Evolutionary conservation across 2,329 filamentous ascomycete species (phyloP).

Genomic region (Nemania diffusa): DNA sequence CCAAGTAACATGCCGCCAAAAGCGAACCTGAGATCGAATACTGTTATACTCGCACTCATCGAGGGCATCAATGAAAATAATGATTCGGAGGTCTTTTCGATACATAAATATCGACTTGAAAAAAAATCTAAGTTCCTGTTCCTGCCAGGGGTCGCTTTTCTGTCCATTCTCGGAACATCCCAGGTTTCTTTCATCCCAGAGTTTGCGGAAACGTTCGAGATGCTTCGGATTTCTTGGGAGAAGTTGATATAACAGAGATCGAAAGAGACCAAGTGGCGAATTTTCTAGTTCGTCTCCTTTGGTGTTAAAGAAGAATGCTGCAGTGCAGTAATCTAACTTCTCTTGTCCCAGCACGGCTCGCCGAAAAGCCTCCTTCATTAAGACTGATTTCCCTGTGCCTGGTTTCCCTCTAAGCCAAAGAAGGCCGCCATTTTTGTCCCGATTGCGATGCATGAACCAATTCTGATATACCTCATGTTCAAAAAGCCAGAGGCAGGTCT

Average conservation of each 20-base stretch:
- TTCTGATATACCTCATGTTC: not conserved
- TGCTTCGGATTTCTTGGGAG: not conserved
- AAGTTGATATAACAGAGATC: constrained; percentile 9
- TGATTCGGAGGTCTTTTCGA: not conserved
- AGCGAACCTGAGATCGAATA: not conserved
- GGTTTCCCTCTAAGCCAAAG: constrained; percentile 12
- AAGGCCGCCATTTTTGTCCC: not conserved
- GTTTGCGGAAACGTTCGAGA: not conserved
- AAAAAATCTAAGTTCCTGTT: not conserved
- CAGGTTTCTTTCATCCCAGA: not conserved
- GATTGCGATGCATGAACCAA: not conserved
- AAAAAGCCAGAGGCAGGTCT: constrained; percentile 14
- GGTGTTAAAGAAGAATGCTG: constrained; percentile 10
- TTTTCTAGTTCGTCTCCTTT: not conserved
- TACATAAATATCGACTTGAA: not conserved
- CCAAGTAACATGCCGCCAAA: not conserved
- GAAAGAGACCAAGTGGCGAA: constrained; percentile 4
- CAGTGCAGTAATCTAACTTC: not conserved
- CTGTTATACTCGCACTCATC: not conserved
- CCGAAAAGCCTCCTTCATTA: constrained; percentile 12
- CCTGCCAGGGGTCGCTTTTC: not conserved
- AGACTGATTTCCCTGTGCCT: constrained; percentile 8
- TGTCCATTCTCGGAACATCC: not conserved
- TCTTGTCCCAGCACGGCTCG: not conserved
- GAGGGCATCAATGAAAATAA: constrained; percentile 11